Percentiles rank a stretch among this genome's conserved stretches.
These are phyloP conservation scores for Hypoxylon trugodes DNA, from an alignment of 495 filamentous ascomycete genomes.

Conservation along the genomic window DNA sequence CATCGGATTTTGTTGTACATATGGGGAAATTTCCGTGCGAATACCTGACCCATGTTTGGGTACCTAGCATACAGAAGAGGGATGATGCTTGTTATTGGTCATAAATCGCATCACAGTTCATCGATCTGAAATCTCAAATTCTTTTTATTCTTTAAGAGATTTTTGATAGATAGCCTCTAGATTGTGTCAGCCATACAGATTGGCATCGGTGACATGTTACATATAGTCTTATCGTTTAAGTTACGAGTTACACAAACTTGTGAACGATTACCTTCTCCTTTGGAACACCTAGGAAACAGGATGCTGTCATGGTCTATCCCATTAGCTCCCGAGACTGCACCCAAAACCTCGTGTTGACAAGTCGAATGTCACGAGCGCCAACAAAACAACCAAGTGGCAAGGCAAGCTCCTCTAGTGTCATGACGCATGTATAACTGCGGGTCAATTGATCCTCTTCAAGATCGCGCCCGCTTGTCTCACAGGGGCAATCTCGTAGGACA, in stretches of 20 bases:
- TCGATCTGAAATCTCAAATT: constrained; percentile 30
- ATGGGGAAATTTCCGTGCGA: neutral
- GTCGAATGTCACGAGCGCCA: constrained; percentile 24
- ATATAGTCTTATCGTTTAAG: neutral
- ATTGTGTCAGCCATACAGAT: constrained; percentile 14
- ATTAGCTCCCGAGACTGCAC: constrained; percentile 10
- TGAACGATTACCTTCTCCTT: constrained; percentile 5
- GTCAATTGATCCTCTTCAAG: constrained; percentile 12
- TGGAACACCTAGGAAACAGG: constrained; percentile 3
- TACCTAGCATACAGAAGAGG: constrained; percentile 15
- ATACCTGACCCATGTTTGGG: too few species aligned
- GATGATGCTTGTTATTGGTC: constrained; percentile 34
- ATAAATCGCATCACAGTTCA: constrained; percentile 34
- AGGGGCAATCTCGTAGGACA: constrained; percentile 18
- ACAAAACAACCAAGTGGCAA: constrained; percentile 10
- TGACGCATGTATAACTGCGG: constrained; percentile 15
- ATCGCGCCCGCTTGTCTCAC: constrained; percentile 6
- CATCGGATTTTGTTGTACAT: constrained; percentile 1
- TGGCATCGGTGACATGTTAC: constrained; percentile 8
- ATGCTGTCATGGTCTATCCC: neutral
- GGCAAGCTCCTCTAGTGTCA: constrained; percentile 12
- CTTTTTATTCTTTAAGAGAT: constrained; percentile 20
- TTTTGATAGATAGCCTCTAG: constrained; percentile 22
- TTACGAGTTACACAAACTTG: constrained; percentile 22
- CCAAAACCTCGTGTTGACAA: constrained; percentile 31